Conservation (phyloP, 78 protist genomes). For the Planoprotostelium fungivorum region DNA sequence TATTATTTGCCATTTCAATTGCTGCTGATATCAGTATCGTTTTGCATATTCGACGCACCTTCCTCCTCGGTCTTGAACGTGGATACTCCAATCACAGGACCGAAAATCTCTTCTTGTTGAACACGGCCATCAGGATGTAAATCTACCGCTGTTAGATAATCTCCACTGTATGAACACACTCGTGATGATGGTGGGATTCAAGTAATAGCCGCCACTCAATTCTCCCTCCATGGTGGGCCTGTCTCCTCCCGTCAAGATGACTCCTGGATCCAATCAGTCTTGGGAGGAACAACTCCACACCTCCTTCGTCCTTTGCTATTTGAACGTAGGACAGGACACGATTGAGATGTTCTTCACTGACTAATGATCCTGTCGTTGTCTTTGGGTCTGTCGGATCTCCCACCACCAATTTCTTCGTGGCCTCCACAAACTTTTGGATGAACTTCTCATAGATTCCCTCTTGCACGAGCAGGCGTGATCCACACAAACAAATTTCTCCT, state of each 20-base stretch:
- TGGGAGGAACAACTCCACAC: constrained; percentile 5
- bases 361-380: constrained; percentile 69
- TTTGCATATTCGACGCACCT: not conserved
- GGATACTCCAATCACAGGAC: constrained; percentile 73
- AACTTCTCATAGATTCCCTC: constrained; percentile 61
- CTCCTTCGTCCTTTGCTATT: constrained; percentile 73
- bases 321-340: constrained; percentile 66
- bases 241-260: constrained; percentile 4
- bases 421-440: constrained; percentile 51
- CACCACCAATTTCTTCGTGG: constrained; percentile 8
- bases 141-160: not conserved
- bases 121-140: constrained; percentile 11
- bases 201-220: constrained; percentile 48
- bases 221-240: not conserved
- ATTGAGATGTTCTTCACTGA: constrained; percentile 52
- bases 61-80: constrained; percentile 66
- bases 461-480: constrained; percentile 79
- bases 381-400: constrained; percentile 63
- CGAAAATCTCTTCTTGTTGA: constrained; percentile 70
- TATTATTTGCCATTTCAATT: constrained; percentile 64
- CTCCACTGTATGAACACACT: constrained; percentile 5
- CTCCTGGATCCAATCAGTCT: constrained; percentile 25
- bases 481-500: constrained; percentile 87
- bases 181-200: constrained; percentile 73
- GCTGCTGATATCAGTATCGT: constrained; percentile 7